Evolutionary conservation across 148 eudicot genomes (phyloP).

Genomic region (Selenicereus undatus): DNA sequence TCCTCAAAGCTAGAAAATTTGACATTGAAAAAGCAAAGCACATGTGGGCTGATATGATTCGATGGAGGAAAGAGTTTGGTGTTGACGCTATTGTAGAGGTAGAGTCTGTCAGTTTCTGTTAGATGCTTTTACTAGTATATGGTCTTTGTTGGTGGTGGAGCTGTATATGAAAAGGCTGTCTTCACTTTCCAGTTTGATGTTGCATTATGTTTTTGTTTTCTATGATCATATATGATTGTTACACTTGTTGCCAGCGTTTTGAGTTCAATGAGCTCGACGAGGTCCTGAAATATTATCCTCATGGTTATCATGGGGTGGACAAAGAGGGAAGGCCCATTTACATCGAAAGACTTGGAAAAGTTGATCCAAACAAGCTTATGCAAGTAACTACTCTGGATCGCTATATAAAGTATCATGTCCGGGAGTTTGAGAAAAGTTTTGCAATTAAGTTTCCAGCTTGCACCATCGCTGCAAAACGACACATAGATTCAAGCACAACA

Average conservation of each 20-base stretch:
- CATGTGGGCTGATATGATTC: conserved; percentile 79
- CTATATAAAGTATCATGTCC: conserved; percentile 77
- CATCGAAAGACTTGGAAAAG: conserved; percentile 86
- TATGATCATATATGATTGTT: conserved; percentile 1
- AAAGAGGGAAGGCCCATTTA: conserved; percentile 90
- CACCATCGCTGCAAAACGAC: conserved; percentile 78
- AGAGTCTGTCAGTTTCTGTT: not conserved
- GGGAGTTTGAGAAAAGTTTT: conserved; percentile 83
- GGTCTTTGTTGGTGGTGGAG: not conserved
- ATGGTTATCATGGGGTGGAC: conserved; percentile 96
- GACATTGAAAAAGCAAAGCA: conserved; percentile 69
- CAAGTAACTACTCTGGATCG: conserved; percentile 94
- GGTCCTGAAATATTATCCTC: conserved; percentile 86
- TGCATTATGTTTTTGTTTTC: conserved; percentile 4
- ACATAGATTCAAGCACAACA: conserved; percentile 92
- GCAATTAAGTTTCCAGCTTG: conserved; percentile 84
- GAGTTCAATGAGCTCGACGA: conserved; percentile 75
- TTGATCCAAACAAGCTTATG: conserved; percentile 85
- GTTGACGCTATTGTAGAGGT: conserved; percentile 54
- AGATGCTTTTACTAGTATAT: not conserved
- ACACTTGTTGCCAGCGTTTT: conserved; percentile 51
- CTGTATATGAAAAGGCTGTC: not conserved
- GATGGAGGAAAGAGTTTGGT: conserved; percentile 71
- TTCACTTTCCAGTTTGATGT: not conserved
- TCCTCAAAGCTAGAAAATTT: conserved; percentile 72